Percentiles rank a stretch among this genome's conserved stretches.
Conservation (phyloP, 1,284 basidiomycete species). For the Ustilago nuda region DNA sequence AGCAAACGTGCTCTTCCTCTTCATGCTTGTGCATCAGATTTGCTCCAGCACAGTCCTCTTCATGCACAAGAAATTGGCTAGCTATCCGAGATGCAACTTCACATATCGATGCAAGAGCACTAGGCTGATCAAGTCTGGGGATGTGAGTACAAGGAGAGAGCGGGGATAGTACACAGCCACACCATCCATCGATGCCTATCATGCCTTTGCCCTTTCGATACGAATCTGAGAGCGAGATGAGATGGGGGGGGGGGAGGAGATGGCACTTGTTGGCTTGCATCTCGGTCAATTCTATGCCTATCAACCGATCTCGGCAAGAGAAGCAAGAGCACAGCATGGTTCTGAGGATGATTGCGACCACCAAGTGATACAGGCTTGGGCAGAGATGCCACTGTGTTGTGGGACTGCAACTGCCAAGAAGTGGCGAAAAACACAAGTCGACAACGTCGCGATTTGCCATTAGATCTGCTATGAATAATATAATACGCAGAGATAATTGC, state of each 20-base stretch:
- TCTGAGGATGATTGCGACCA: background rate
- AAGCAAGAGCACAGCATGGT: background rate
- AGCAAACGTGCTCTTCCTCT: background rate
- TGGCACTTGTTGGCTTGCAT: conserved; percentile 1
- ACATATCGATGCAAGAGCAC: too few relatives aligned
- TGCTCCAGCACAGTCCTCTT: too few relatives aligned
- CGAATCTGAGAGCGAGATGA: background rate
- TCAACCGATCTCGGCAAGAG: background rate
- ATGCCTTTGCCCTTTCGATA: background rate
- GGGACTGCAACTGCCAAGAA: conserved; percentile 1
- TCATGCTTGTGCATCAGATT: background rate
- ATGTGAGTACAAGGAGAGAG: background rate
- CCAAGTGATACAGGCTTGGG: background rate
- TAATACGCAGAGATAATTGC: background rate
- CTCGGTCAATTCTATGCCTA: background rate
- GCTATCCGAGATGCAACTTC: background rate
- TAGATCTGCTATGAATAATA: background rate
- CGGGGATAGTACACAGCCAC: background rate
- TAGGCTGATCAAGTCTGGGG: background rate
- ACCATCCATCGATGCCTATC: background rate
- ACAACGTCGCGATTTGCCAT: background rate
- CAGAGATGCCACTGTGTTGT: conserved; percentile 2
- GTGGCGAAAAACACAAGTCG: background rate
- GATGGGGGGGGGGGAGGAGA: background rate
- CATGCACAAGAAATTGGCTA: too few relatives aligned